phyloP scores from a whole-genome alignment of 2,329 filamentous ascomycete genomes.

The Alternaria arborescens region DNA sequence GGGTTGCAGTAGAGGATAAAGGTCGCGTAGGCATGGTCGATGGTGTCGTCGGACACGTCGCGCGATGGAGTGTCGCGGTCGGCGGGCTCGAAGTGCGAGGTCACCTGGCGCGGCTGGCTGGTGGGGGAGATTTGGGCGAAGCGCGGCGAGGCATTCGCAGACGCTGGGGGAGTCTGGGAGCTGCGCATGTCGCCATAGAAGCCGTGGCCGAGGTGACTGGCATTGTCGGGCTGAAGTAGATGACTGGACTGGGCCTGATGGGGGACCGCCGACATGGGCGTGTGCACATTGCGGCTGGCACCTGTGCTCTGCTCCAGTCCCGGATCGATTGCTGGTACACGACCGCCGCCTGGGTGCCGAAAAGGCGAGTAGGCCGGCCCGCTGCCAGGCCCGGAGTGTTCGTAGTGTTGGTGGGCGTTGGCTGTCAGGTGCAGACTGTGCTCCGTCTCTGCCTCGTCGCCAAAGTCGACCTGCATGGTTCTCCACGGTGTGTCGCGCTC shows the following conservation, averaged over 20 bases:
- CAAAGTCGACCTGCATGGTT: constrained; percentile 53
- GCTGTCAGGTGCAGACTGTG: constrained; percentile 44
- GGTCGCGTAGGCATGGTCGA: constrained; percentile 82
- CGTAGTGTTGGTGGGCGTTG: constrained; percentile 44
- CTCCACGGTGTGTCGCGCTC: constrained; percentile 32
- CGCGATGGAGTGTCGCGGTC: constrained; percentile 70
- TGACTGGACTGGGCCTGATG: constrained; percentile 41
- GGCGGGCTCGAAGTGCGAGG: constrained; percentile 48
- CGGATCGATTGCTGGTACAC: constrained; percentile 49
- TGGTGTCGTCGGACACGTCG: constrained; percentile 72
- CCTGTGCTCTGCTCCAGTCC: constrained; percentile 47
- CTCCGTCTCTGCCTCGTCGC: constrained; percentile 43
- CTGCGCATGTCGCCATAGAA: constrained; percentile 52
- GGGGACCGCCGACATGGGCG: constrained; percentile 44
- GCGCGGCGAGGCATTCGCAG: constrained; percentile 51
- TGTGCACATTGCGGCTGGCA: constrained; percentile 47
- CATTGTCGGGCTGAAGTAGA: constrained; percentile 49
- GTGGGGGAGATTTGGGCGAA: constrained; percentile 49
- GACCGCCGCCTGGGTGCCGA: constrained; percentile 39
- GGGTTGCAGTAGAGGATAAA: constrained; percentile 96
- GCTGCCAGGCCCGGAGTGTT: constrained; percentile 40
- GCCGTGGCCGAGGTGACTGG: constrained; percentile 43
- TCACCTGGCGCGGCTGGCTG: constrained; percentile 45
- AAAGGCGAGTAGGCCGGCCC: constrained; percentile 46
- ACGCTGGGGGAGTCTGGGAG: constrained; percentile 48